Percentiles rank a stretch among this genome's conserved stretches.
Conservation (phyloP, 176 grass and related monocot species). For the Carex parvula region DNA sequence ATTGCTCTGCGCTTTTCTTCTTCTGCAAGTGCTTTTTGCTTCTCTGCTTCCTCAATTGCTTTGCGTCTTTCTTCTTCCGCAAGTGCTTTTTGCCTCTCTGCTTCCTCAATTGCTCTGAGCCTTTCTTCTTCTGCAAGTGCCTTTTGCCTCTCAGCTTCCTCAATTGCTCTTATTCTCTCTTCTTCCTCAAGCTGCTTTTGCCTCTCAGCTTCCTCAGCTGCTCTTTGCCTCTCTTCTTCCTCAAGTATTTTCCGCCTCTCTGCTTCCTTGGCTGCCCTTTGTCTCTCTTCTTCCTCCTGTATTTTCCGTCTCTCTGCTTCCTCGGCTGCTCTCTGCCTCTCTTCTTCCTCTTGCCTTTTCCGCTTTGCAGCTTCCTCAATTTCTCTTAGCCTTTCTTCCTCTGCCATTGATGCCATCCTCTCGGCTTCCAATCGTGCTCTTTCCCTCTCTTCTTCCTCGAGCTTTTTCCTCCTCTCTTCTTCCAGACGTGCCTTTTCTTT, state of each 20-base stretch:
- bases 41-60: slow-evolving; percentile 11
- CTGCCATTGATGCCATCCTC: slow-evolving; percentile 8
- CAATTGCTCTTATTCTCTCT: background rate
- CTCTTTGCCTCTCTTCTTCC: slow-evolving; percentile 11
- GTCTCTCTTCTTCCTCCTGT: slow-evolving; percentile 12
- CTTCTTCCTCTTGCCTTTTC: background rate
- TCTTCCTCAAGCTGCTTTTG: background rate
- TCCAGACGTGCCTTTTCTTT: slow-evolving; percentile 17
- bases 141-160: slow-evolving; percentile 8
- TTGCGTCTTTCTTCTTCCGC: background rate
- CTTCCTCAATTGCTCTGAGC: slow-evolving; percentile 12
- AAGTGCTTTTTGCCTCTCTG: background rate
- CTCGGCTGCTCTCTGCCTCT: background rate
- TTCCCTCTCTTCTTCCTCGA: slow-evolving; percentile 27
- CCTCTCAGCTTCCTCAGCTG: slow-evolving; percentile 14
- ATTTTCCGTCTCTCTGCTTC: slow-evolving; percentile 12
- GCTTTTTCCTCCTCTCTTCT: slow-evolving; percentile 9
- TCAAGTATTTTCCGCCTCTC: background rate
- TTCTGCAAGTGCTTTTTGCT: background rate
- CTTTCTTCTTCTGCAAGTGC: slow-evolving; percentile 7
- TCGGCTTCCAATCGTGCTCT: slow-evolving; percentile 12
- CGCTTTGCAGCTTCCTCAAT: slow-evolving; percentile 14
- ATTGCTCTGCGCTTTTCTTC: slow-evolving; percentile 11
- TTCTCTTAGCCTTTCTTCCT: slow-evolving; percentile 19
- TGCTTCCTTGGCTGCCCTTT: background rate